Conservation (phyloP, 345 rosid species). For the Ricinus communis region DNA sequence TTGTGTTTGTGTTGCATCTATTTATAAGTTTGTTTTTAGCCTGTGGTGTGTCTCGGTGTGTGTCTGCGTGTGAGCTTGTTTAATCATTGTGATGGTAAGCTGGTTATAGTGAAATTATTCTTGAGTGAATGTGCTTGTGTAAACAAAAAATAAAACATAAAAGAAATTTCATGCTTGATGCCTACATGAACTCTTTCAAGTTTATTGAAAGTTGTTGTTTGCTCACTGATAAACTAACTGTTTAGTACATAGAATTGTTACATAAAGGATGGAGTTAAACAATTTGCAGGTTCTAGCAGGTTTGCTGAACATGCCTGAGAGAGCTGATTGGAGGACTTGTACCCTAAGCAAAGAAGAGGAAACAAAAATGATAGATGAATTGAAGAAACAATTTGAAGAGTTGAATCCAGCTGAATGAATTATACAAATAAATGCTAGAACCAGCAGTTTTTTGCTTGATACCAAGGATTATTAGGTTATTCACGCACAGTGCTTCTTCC, state of each 20-base stretch:
- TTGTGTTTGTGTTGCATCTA: too few species aligned
- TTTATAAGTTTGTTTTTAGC: too few species aligned
- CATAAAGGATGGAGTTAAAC: background rate
- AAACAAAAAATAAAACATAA: background rate
- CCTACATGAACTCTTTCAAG: background rate
- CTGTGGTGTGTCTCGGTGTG: background rate
- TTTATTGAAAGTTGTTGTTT: background rate
- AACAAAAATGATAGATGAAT: constrained; percentile 50
- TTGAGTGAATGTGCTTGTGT: background rate
- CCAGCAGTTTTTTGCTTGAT: constrained; percentile 7
- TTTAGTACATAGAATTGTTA: background rate
- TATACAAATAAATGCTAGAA: constrained; percentile 8
- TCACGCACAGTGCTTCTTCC: background rate
- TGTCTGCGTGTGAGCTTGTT: background rate
- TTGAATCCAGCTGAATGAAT: constrained; percentile 59
- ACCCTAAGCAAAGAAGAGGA: constrained; percentile 72
- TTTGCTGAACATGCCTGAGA: constrained; percentile 70
- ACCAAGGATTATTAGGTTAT: constrained; percentile 5
- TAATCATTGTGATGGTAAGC: background rate
- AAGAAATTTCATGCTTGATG: too few species aligned
- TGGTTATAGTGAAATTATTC: background rate
- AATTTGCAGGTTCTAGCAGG: constrained; percentile 82
- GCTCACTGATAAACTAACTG: background rate
- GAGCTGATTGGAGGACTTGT: constrained; percentile 88
- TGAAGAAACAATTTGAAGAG: constrained; percentile 63